phyloP scores from a whole-genome alignment of 306 rosid genomes.

The Boehmeria nivea region DNA sequence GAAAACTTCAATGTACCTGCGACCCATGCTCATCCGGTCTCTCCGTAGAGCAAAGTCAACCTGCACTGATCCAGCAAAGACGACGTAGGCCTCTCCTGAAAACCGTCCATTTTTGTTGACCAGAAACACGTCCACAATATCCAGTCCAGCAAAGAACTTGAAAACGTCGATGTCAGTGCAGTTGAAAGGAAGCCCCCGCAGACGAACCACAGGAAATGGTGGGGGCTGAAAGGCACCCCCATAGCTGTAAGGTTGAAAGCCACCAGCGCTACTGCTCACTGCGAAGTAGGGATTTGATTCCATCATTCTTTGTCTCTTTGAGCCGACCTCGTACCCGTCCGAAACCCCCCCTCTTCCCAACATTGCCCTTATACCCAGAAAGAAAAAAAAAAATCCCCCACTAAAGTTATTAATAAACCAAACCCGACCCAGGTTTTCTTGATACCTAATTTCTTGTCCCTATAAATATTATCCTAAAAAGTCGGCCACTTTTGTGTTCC shows the following conservation, averaged over 20 bases:
- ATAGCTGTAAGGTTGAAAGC: constrained; percentile 45
- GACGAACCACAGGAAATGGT: constrained; percentile 90
- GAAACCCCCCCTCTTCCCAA: constrained; percentile 99
- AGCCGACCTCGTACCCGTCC: constrained; percentile 99
- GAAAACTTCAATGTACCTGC: constrained; percentile 93
- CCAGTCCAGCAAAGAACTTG: constrained; percentile 93
- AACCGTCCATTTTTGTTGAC: constrained; percentile 95
- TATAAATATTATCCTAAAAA: constrained; percentile 20
- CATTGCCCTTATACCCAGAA: constrained; percentile 99
- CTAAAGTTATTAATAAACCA: constrained; percentile 95
- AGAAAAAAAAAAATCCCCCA: constrained; percentile 69
- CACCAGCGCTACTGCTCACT: constrained; percentile 93
- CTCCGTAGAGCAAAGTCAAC: constrained; percentile 85
- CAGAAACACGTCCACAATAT: constrained; percentile 88
- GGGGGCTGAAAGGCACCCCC: constrained; percentile 40
- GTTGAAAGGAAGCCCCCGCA: constrained; percentile 97
- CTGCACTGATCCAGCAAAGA: constrained; percentile 92
- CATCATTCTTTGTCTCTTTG: constrained; percentile 99
- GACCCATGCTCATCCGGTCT: constrained; percentile 95
- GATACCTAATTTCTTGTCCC: constrained; percentile 46
- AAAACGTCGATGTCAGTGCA: constrained; percentile 89
- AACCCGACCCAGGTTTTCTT: constrained; percentile 82
- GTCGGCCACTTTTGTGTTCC: constrained; percentile 9
- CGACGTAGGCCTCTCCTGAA: constrained; percentile 94
- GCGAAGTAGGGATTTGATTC: constrained; percentile 99